A percentile compares a stretch with the other conserved stretches of the same genome.
phyloP scores from a whole-genome alignment of 1,284 basidiomycete species.

The Pseudozyma tsukubaensis region DNA sequence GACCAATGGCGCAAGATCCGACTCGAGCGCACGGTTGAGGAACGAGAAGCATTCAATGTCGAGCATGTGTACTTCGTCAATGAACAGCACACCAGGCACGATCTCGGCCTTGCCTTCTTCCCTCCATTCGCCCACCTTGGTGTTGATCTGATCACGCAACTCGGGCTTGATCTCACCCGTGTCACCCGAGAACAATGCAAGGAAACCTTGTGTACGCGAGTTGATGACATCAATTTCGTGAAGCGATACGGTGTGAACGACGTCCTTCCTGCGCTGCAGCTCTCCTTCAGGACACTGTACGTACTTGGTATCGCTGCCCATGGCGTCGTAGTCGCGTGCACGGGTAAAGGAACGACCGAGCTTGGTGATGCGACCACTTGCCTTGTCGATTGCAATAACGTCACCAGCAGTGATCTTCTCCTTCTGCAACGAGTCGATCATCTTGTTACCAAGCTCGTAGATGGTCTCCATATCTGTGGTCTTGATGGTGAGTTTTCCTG shows the following conservation, averaged over 20 bases:
- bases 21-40: conserved; percentile 93
- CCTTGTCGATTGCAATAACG: conserved; percentile 95
- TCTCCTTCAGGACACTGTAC: conserved; percentile 98
- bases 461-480: conserved; percentile 99
- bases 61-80: conserved; percentile 87
- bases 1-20: conserved; percentile 90
- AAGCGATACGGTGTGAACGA: conserved; percentile 94
- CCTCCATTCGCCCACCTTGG: conserved; percentile 95
- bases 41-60: conserved; percentile 99
- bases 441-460: conserved; percentile 97
- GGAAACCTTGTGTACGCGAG: conserved; percentile 89
- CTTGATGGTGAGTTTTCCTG: conserved; percentile 96
- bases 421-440: conserved; percentile 96
- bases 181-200: conserved; percentile 78
- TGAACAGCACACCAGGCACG: conserved; percentile 82
- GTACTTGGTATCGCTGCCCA: conserved; percentile 91
- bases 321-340: conserved; percentile 97
- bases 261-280: conserved; percentile 95
- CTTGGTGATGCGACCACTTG: conserved; percentile 94
- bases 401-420: conserved; percentile 98
- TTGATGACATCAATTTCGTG: conserved; percentile 99
- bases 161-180: conserved; percentile 99
- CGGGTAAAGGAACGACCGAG: conserved; percentile 94
- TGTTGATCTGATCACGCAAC: conserved; percentile 93
- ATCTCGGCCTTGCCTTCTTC: conserved; percentile 99